Evolutionary conservation across 176 grass and related monocot species (phyloP).

Genomic region (Oryza meyeriana): DNA sequence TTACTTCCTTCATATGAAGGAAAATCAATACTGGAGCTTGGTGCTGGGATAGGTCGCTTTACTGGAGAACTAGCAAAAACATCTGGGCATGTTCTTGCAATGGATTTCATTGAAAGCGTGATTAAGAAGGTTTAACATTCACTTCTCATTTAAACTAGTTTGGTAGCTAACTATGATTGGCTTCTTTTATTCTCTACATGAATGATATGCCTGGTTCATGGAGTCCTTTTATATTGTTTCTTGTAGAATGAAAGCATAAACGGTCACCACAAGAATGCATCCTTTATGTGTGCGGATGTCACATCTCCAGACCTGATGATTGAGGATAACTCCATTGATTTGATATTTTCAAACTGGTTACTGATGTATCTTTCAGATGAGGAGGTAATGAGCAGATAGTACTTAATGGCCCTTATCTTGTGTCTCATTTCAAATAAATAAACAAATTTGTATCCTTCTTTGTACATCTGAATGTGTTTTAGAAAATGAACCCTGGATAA

Average conservation of each 20-base stretch:
- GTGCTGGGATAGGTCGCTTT: slow-evolving; percentile 94
- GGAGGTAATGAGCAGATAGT: slow-evolving; percentile 56
- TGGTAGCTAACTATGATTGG: background rate
- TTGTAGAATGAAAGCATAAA: slow-evolving; percentile 90
- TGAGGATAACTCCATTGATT: slow-evolving; percentile 69
- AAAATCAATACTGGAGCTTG: slow-evolving; percentile 91
- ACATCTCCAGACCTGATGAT: slow-evolving; percentile 69
- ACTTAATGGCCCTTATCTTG: background rate
- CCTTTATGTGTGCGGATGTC: slow-evolving; percentile 96
- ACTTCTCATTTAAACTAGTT: background rate
- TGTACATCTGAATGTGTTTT: background rate
- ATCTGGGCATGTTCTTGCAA: slow-evolving; percentile 73
- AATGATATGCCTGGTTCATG: background rate
- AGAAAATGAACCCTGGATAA: background rate
- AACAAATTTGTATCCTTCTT: background rate
- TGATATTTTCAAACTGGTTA: slow-evolving; percentile 98
- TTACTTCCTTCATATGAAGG: slow-evolving; percentile 82
- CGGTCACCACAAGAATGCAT: slow-evolving; percentile 70
- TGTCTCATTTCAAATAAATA: background rate
- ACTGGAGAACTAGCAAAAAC: slow-evolving; percentile 89
- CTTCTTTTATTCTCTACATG: slow-evolving; percentile 6
- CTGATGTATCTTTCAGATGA: slow-evolving; percentile 97
- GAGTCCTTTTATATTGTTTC: background rate
- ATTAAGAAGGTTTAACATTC: slow-evolving; percentile 78
- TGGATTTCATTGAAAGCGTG: slow-evolving; percentile 92